Evolutionary conservation across 2,329 filamentous ascomycete species (phyloP).

Genomic region (Diaporthe citrichinensis): DNA sequence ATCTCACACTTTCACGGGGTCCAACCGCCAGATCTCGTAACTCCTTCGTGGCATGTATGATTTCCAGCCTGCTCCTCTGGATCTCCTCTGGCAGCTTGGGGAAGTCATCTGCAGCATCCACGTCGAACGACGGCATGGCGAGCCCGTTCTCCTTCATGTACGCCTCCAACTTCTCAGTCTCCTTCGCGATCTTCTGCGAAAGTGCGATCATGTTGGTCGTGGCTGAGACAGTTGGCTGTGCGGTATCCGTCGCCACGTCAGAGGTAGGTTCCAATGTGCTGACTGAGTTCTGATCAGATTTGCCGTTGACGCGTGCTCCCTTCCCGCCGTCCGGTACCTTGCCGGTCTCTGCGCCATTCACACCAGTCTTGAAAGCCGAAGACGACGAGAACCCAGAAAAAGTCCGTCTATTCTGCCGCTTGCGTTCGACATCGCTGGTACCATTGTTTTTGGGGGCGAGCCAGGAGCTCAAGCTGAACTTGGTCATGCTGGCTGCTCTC

Average conservation of each 20-base stretch:
- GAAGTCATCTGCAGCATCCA: conserved; percentile 60
- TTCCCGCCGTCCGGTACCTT: background rate
- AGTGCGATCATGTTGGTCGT: conserved; percentile 59
- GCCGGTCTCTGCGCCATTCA: background rate
- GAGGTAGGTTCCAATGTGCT: conserved; percentile 5
- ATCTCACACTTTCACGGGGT: conserved; percentile 65
- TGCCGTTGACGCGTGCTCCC: background rate
- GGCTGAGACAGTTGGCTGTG: conserved; percentile 17
- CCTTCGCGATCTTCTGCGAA: conserved; percentile 62
- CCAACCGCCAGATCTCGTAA: conserved; percentile 63
- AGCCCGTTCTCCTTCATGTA: conserved; percentile 61
- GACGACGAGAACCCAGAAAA: conserved; percentile 49
- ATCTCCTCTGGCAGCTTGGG: conserved; percentile 62
- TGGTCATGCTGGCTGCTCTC: conserved; percentile 49
- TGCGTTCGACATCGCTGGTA: conserved; percentile 46
- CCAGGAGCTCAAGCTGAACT: conserved; percentile 54
- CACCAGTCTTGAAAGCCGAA: conserved; percentile 44
- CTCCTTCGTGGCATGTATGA: conserved; percentile 64
- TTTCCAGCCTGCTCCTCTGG: conserved; percentile 59
- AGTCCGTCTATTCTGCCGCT: conserved; percentile 54
- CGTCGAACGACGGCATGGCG: conserved; percentile 60
- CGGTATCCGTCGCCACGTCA: conserved; percentile 16
- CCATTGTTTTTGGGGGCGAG: conserved; percentile 45
- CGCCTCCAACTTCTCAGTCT: conserved; percentile 64
- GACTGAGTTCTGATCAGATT: conserved; percentile 1